Evolutionary conservation across 2,329 filamentous ascomycete species (phyloP).

Genomic region (Penicillium vulpinum): DNA sequence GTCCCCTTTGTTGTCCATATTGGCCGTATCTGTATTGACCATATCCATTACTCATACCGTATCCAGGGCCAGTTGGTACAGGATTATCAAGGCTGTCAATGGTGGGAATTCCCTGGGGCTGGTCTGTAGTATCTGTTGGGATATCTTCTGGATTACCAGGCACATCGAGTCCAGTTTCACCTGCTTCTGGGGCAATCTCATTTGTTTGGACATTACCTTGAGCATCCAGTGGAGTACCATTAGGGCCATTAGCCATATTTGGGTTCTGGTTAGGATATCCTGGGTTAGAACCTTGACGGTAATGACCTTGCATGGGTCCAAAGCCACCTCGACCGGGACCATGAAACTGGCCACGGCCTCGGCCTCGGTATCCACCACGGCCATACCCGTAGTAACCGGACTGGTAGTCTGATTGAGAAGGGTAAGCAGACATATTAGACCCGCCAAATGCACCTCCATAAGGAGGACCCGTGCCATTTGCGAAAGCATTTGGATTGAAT

Average conservation of each 20-base stretch:
- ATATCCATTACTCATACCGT: constrained; percentile 28
- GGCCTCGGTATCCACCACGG: constrained; percentile 60
- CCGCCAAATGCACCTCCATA: constrained; percentile 71
- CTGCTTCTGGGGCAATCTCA: constrained; percentile 13
- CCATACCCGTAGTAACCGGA: constrained; percentile 77
- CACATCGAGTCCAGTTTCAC: background rate
- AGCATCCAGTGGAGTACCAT: constrained; percentile 4
- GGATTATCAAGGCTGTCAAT: constrained; percentile 23
- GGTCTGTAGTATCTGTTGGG: background rate
- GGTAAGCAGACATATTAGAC: constrained; percentile 67
- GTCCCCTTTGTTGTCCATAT: constrained; percentile 49
- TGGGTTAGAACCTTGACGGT: constrained; percentile 34
- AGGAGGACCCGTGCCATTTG: constrained; percentile 76
- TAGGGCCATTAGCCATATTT: constrained; percentile 30
- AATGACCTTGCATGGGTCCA: constrained; percentile 40
- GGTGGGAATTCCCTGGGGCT: constrained; percentile 29
- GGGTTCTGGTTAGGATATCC: constrained; percentile 34
- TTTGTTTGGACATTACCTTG: constrained; percentile 16
- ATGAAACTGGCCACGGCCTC: constrained; percentile 60
- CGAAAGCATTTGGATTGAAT: constrained; percentile 78
- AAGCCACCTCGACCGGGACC: constrained; percentile 40
- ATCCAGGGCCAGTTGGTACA: constrained; percentile 12
- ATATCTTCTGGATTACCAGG: constrained; percentile 2
- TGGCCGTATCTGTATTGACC: constrained; percentile 37
- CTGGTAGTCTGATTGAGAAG: constrained; percentile 64